Base-by-base conservation (phyloP, 2,329 filamentous ascomycete genomes). In the Plectosphaerella sp. region DNA sequence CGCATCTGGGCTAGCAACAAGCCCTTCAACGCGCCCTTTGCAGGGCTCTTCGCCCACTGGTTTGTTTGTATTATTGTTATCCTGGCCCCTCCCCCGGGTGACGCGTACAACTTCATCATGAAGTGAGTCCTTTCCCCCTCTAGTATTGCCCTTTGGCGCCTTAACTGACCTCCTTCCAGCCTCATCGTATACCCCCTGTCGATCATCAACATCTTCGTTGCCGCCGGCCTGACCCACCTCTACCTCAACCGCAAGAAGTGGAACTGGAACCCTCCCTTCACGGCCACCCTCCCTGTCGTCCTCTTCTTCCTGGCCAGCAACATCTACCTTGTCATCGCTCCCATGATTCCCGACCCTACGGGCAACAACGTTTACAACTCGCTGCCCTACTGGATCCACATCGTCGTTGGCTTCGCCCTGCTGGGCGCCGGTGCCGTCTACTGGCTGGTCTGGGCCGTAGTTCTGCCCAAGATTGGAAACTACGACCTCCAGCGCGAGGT, bases 131-230 rank as follows among this genome's bases (percentile, higher is more conserved):
- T 28, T 37, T 51, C 37, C n/a, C n/a, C n/a, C n/a, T n/a, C 49
- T 54, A 53, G 33, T 6, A 35, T 42, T 54, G 45, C 20, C 14
- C 47, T 9, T 41, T 37, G 14, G 35, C 12, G n/a, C 8, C 8
- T 48, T 15, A 45, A 24, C 51, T 58, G 49, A 57, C 50, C 53
- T 22, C 1, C 5, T 5, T 20, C 9, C n/a, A 81, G 74, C 65
- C 75, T 86, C 50, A 86, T 86, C 61, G 82, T 80, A 0, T 87
- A 87, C 59, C 83, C 83, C 1, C 73, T 85, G 12, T 78, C 83
- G 48, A 72, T 83, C 43, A 72, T 82, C 64, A 82, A 82, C 65
- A 66, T 74, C 52, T 78, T 80, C 53, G 78, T 83, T 47, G 72
- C 77, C 11, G 73, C 65, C 4, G 81, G 73, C 41, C 71, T 84